Evolutionary conservation across 257 asterid species (phyloP).

Genomic region (Craterostigma plantagineum): DNA sequence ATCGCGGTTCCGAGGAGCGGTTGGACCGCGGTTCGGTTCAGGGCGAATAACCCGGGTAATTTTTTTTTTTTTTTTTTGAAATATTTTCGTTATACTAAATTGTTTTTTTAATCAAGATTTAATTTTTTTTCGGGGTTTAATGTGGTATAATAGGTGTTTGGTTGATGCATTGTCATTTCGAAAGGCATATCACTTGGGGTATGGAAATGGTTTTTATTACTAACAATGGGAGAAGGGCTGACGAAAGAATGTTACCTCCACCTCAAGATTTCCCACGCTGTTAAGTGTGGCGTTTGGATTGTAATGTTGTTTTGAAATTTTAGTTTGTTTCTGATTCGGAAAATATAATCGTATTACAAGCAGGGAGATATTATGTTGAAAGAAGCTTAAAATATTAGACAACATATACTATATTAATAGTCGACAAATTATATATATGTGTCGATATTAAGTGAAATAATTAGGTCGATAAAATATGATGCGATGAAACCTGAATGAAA

Average conservation of each 20-base stretch:
- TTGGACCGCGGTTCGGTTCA: slow-evolving; percentile 21
- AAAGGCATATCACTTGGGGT: slow-evolving; percentile 26
- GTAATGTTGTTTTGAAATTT: too few species aligned
- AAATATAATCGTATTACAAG: too few species aligned
- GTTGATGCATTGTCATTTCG: slow-evolving; percentile 28
- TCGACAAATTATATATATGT: too few species aligned
- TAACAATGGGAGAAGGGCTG: slow-evolving; percentile 12
- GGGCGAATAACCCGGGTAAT: slow-evolving; percentile 25
- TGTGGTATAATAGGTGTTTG: slow-evolving; percentile 19
- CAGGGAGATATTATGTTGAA: too few species aligned
- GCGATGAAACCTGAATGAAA: too few species aligned
- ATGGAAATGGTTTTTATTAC: slow-evolving; percentile 21
- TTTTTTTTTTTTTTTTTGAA: too few species aligned
- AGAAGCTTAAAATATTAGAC: too few species aligned
- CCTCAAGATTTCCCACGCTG: slow-evolving; percentile 27
- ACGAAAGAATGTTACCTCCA: slow-evolving; percentile 18
- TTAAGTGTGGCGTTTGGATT: slow-evolving; percentile 2
- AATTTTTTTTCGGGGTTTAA: not conserved
- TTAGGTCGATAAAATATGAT: too few species aligned
- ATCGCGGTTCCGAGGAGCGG: slow-evolving; percentile 20
- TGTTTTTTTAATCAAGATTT: not conserved
- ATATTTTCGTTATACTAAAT: too few species aligned
- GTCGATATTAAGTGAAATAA: too few species aligned
- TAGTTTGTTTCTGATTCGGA: too few species aligned
- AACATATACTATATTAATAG: too few species aligned